Base-by-base conservation (phyloP, 2,329 filamentous ascomycete genomes). In the Colletotrichum echinochloae region DNA sequence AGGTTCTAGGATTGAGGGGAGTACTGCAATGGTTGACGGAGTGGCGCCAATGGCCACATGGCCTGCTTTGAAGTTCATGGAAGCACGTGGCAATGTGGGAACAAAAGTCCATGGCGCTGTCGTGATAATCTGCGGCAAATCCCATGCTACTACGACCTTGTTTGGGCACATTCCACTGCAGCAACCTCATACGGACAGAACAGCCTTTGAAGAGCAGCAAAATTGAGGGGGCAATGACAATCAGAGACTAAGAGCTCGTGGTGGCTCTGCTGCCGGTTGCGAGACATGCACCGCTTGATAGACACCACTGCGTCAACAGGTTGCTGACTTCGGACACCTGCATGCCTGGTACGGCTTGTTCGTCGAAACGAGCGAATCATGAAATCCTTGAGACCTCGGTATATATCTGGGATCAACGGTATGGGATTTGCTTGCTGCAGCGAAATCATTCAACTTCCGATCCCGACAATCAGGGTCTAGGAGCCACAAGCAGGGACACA, bases 381-480 rank as follows among this genome's bases (percentile, higher is more conserved):
- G 67, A 70, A 41, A 44, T 67, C 56, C 62, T 37, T 20, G n/a
- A 18, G 37, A 20, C 52, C 63, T n/a, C 35, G 26, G 14, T 57
- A 30, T 18, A 37, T 41, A n/a, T 51, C n/a, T 18, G 49, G 41
- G 51, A 63, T 62, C 44, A 54, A 51, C 67, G 44, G 26, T 23
- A 37, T 26, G 23, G 49, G 26, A 39, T 51, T 46, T 60, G 49
- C 33, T 61, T 51, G 16, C 16, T 37, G 60, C 35, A 46, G 69
- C 52, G 30, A 54, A 52, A 41, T 48, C 44, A 26, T 52, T 37
- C 20, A 11, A 33, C 39, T 52, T 70, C 49, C 23, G 61, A 49
- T 65, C 66, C 56, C 55, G 69, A 70, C 35, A 52, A 26, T 62
- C 63, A 70, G 67, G 67, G n/a, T 26, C 33, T 18, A 62, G 59